A percentile compares a stretch with the other conserved stretches of the same genome.
Evolutionary conservation across 139 green algal species (phyloP).

Genomic region (Coelastrella sp.): DNA sequence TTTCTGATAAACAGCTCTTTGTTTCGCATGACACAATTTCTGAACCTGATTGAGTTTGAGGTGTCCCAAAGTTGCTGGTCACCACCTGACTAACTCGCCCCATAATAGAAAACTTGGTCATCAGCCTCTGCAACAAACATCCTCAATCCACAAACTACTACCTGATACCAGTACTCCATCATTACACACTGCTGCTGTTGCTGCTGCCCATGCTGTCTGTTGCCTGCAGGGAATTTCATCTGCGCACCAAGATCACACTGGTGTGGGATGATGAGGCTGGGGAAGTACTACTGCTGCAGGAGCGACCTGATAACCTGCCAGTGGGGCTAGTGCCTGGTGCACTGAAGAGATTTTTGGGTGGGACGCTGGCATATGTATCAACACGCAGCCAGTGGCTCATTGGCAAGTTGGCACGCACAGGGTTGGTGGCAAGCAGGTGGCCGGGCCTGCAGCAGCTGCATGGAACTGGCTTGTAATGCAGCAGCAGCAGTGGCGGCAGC

Average conservation of each 20-base stretch:
- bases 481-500: neutral
- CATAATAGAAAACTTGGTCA: too few species aligned
- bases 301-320: conserved; percentile 40
- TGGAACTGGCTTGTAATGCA: conserved; percentile 27
- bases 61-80: too few species aligned
- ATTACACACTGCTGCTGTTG: neutral
- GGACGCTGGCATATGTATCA: conserved; percentile 10
- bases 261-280: conserved; percentile 44
- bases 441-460: conserved; percentile 2
- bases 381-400: conserved; percentile 35
- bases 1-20: too few species aligned
- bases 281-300: conserved; percentile 38
- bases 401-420: neutral
- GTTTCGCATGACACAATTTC: too few species aligned
- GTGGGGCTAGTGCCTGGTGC: conserved; percentile 19
- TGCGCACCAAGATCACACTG: conserved; percentile 32
- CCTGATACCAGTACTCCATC: too few species aligned
- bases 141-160: too few species aligned
- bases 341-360: conserved; percentile 2
- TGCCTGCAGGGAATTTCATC: conserved; percentile 17
- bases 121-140: too few species aligned
- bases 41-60: too few species aligned
- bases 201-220: neutral
- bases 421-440: conserved; percentile 6
- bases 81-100: too few species aligned